A percentile compares a stretch with the other conserved stretches of the same genome.
Conservation (phyloP, 2,329 filamentous ascomycete species). For the Capronia epimyces region DNA sequence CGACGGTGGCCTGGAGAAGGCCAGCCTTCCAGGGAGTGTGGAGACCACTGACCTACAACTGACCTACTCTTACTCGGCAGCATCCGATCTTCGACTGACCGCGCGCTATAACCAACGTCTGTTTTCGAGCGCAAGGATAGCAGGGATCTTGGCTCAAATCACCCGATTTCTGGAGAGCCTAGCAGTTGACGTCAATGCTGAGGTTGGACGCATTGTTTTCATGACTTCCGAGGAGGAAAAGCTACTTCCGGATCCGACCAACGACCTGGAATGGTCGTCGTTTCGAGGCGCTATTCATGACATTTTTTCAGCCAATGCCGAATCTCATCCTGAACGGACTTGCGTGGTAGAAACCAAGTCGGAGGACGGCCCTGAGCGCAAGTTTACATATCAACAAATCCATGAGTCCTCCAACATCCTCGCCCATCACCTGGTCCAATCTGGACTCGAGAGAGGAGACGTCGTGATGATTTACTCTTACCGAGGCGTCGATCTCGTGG, state of each 20-base stretch:
- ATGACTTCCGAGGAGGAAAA: constrained; percentile 26
- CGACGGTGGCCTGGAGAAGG: constrained; percentile 30
- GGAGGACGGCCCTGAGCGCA: constrained; percentile 51
- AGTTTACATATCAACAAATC: constrained; percentile 81
- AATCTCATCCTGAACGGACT: constrained; percentile 60
- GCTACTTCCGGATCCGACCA: constrained; percentile 40
- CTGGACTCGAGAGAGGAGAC: constrained; percentile 70
- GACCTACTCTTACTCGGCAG: constrained; percentile 34
- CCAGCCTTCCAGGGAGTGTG: constrained; percentile 27
- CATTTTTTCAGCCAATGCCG: constrained; percentile 48
- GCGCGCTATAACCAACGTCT: constrained; percentile 44
- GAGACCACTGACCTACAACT: constrained; percentile 42
- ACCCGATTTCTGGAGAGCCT: constrained; percentile 39
- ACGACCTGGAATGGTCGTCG: constrained; percentile 43
- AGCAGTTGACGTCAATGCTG: constrained; percentile 37
- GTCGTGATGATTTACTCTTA: constrained; percentile 92
- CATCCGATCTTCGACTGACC: constrained; percentile 33
- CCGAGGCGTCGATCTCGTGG: constrained; percentile 70
- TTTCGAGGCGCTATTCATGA: constrained; percentile 44
- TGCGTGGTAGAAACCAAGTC: constrained; percentile 63
- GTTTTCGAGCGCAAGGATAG: constrained; percentile 43
- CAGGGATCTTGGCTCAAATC: constrained; percentile 42
- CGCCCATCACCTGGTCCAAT: constrained; percentile 69
- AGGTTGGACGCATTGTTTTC: constrained; percentile 43
- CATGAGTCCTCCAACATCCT: constrained; percentile 75